Evolutionary conservation across 169 alveolate species (phyloP).

Genomic region (Eimeria tenella): DNA sequence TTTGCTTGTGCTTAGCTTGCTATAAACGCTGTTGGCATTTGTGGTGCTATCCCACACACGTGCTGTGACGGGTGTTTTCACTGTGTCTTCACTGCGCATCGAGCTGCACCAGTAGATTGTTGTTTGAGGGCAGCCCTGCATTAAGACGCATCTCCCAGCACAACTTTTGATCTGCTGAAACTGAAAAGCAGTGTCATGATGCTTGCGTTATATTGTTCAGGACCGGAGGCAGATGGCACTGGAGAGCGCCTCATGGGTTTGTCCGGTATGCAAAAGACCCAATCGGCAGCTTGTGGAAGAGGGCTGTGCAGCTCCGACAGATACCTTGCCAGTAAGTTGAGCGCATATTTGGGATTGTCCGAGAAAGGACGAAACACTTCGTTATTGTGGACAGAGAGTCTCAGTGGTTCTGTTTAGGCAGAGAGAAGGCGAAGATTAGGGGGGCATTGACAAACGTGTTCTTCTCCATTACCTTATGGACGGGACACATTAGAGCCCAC

Average conservation of each 20-base stretch:
- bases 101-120: neutral
- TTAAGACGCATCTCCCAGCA: neutral
- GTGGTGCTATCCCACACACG: neutral
- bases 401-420: neutral
- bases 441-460: neutral
- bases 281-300: conserved; percentile 80
- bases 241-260: conserved; percentile 78
- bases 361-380: neutral
- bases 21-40: neutral
- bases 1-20: neutral
- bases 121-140: neutral
- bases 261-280: conserved; percentile 78
- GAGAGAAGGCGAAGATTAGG: neutral
- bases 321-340: conserved; percentile 58
- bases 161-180: neutral
- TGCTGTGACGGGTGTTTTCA: neutral
- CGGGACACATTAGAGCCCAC: neutral
- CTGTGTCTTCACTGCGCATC: neutral
- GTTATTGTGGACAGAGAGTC: neutral
- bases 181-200: neutral
- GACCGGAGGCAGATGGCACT: conserved; percentile 78
- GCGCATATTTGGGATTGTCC: neutral
- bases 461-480: neutral
- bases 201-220: conserved; percentile 15
- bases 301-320: conserved; percentile 81